Evolutionary conservation across 768 basidiomycete genomes (phyloP).

Genomic region (Suillus cothurnatus): DNA sequence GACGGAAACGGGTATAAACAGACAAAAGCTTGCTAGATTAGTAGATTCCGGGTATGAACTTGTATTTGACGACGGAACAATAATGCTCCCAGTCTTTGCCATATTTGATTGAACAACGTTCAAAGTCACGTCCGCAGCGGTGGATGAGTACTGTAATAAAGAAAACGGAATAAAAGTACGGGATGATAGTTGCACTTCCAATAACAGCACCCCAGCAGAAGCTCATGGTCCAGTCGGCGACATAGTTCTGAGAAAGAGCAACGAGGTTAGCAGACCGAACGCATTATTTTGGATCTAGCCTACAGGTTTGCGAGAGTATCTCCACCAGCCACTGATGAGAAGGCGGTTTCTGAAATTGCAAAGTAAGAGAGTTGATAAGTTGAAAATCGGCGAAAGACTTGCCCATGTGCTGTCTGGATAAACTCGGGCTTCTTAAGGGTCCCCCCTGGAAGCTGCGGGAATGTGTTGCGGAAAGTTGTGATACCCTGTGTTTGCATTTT

Average conservation of each 20-base stretch:
- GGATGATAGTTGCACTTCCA: constrained; percentile 78
- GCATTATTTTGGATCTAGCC: constrained; percentile 26
- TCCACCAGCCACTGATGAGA: constrained; percentile 93
- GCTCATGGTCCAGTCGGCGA: constrained; percentile 89
- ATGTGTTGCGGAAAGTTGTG: constrained; percentile 81
- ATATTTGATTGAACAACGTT: constrained; percentile 90
- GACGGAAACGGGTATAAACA: constrained; percentile 12
- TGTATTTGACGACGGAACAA: constrained; percentile 85
- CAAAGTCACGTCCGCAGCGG: constrained; percentile 92
- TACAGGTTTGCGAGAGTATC: constrained; percentile 89
- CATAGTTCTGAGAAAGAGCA: constrained; percentile 68
- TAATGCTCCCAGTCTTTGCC: constrained; percentile 95
- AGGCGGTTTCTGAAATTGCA: constrained; percentile 71
- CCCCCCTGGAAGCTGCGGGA: constrained; percentile 90
- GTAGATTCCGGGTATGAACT: constrained; percentile 88
- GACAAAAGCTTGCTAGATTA: constrained; percentile 35
- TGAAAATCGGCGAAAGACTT: constrained; percentile 17
- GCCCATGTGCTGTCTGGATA: constrained; percentile 95
- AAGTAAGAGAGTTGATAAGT: not conserved
- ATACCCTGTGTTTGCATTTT: constrained; percentile 96
- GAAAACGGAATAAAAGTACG: constrained; percentile 96
- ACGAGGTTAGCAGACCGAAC: not conserved
- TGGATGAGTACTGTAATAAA: constrained; percentile 93
- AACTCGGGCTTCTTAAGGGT: constrained; percentile 84
- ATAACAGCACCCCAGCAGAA: constrained; percentile 84